Evolutionary conservation across 2,329 filamentous ascomycete genomes (phyloP), one percentile per base, ranked within the genome.

Genomic region (Aspergillus costaricaensis): DNA sequence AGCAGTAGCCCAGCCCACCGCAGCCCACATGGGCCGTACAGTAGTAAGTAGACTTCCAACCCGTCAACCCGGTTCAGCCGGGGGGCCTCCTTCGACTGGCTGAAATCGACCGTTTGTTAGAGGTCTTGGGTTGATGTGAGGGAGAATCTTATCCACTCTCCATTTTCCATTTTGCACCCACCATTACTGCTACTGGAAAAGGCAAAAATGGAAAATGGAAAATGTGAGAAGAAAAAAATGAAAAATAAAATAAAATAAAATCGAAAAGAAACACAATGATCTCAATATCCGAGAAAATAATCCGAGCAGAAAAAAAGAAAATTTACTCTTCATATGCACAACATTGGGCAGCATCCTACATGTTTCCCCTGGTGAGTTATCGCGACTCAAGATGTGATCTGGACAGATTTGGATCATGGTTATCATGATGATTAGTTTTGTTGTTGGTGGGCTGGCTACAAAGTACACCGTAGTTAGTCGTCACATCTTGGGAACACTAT

Each of bases 31-130:
- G 68, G 68, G 58, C 60, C 62, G 44, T 54, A 48, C 44, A 54
- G 55, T 39, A 36, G 10, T 32, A 32, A 56, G 21, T 55, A 55
- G 38, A 30, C 53, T 65, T 64, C 64, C 57, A 69, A 66, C 65
- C 68, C 69, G 64, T 69, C 69, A 71, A 67, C 63, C 68, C 65
- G 69, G 69, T 66, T 70, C 68, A 65, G 64, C 63, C 67, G 67
- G 66, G 66, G 63, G 27, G 59, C 58, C 47, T 55, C 8, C 49
- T 36, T 62, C 41, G 61, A 49, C 58, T 57, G 48, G 57, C 48
- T 55, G 51, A 57, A 58, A 50, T 59, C 60, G 55, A 57, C 60
- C 51, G 48, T 60, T 62, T 61, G 48, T 60, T 58, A 59, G 50
- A 41, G 21, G 49, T 36, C 41, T 17, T 23, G 23, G 32, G 38